phyloP scores from a whole-genome alignment of 495 filamentous ascomycete genomes.

The Penicillium flavigenum region DNA sequence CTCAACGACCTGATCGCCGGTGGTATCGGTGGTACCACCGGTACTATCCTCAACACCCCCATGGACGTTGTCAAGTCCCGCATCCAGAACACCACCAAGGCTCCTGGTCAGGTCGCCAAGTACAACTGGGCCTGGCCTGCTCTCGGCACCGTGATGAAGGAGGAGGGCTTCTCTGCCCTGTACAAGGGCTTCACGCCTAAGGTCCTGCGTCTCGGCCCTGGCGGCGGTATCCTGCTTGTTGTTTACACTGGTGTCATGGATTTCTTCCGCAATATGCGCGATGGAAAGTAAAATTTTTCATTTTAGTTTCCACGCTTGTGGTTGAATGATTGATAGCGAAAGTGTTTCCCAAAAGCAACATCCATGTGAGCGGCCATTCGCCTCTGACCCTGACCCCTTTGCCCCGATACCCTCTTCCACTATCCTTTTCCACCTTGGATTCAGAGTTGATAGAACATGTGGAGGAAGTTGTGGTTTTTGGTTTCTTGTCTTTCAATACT shows the following conservation, averaged over 20 bases:
- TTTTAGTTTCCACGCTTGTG: background rate
- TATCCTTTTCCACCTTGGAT: background rate
- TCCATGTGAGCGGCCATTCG: constrained; percentile 3
- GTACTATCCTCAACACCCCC: constrained; percentile 93
- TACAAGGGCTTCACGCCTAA: constrained; percentile 99
- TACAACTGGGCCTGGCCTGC: constrained; percentile 98
- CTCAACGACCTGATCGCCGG: constrained; percentile 86
- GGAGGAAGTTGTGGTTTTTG: constrained; percentile 6
- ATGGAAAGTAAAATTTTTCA: constrained; percentile 20
- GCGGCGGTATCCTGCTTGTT: constrained; percentile 87
- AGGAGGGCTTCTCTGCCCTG: constrained; percentile 88
- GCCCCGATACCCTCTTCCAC: constrained; percentile 12
- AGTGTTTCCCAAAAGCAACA: constrained; percentile 11
- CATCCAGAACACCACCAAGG: constrained; percentile 87
- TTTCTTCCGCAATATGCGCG: constrained; percentile 66
- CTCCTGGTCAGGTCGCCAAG: constrained; percentile 77
- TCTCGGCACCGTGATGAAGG: constrained; percentile 78
- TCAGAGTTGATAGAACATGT: constrained; percentile 1
- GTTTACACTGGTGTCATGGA: constrained; percentile 95
- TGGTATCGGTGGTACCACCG: constrained; percentile 82
- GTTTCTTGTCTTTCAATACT: constrained; percentile 12
- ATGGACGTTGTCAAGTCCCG: constrained; percentile 98
- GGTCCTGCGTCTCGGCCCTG: constrained; percentile 83
- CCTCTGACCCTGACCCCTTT: constrained; percentile 6
- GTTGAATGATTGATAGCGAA: constrained; percentile 9